phyloP scores from a whole-genome alignment of 2,329 filamentous ascomycete species.

The Chaetomiaceae sp. region DNA sequence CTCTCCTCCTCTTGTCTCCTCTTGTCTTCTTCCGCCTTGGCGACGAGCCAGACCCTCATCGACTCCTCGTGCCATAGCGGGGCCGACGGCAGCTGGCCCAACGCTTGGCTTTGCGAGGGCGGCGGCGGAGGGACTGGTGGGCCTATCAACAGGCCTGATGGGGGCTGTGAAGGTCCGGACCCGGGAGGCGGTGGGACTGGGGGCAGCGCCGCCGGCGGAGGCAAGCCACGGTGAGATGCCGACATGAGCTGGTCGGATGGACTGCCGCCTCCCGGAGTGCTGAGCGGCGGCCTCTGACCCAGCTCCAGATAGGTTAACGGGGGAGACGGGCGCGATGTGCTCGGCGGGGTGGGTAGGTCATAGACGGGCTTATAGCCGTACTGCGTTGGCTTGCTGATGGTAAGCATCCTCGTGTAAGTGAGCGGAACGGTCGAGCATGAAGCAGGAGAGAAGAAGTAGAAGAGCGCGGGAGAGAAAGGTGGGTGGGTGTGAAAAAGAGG shows the following conservation, averaged over 20 bases:
- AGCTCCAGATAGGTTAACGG: conserved; percentile 46
- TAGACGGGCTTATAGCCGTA: conserved; percentile 56
- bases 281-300: conserved; percentile 35
- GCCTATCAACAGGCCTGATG: conserved; percentile 24
- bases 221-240: conserved; percentile 62
- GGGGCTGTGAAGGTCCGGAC: conserved; percentile 27
- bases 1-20: conserved; percentile 70
- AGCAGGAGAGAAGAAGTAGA: conserved; percentile 5
- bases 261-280: conserved; percentile 37
- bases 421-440: conserved; percentile 3
- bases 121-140: conserved; percentile 25
- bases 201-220: conserved; percentile 60
- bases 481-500: neutral
- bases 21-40: conserved; percentile 68
- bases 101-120: conserved; percentile 34
- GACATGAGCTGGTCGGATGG: conserved; percentile 56
- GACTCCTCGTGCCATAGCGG: conserved; percentile 66
- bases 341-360: conserved; percentile 56
- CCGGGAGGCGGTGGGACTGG: conserved; percentile 43
- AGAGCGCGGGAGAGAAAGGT: conserved; percentile 2
- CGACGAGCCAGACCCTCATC: conserved; percentile 64
- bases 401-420: conserved; percentile 49
- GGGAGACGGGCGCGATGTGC: conserved; percentile 49
- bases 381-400: conserved; percentile 52
- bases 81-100: conserved; percentile 56